Evolutionary conservation across 345 rosid genomes (phyloP).

Genomic region (Rhodamnia rubescens): DNA sequence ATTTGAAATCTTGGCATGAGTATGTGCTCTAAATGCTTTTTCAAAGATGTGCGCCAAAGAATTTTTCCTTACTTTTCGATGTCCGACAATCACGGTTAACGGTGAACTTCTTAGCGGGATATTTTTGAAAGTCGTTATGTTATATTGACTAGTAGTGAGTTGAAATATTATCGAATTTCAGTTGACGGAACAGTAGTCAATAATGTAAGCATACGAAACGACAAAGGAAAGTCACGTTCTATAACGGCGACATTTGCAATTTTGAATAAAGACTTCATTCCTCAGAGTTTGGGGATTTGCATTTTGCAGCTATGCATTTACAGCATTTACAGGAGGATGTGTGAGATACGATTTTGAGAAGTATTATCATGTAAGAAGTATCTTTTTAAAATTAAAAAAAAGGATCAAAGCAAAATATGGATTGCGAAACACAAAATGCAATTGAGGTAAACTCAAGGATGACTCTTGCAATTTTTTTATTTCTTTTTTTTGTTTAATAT

Average conservation of each 20-base stretch:
- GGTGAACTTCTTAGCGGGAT: too few relatives aligned
- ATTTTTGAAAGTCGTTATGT: too few relatives aligned
- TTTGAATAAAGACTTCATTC: not conserved
- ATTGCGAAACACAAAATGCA: accelerated
- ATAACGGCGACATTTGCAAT: not conserved
- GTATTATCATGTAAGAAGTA: not conserved
- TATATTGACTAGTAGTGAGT: too few relatives aligned
- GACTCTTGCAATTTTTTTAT: not conserved
- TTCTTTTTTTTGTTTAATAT: not conserved
- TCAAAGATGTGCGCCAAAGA: too few relatives aligned
- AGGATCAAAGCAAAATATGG: not conserved
- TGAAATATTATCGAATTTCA: too few relatives aligned
- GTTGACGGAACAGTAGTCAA: too few relatives aligned
- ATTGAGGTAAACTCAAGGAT: not conserved
- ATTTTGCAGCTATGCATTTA: accelerated
- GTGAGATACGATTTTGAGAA: not conserved
- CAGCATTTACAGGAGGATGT: accelerated
- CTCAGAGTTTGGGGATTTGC: not conserved
- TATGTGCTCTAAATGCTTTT: accelerated
- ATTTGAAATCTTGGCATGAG: not conserved
- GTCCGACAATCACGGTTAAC: too few relatives aligned
- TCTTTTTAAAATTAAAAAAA: not conserved
- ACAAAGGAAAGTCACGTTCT: too few relatives aligned
- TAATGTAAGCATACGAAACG: too few relatives aligned
- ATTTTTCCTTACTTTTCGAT: too few relatives aligned